These are phyloP conservation scores for Solanum medicagineum DNA, from an alignment of 257 asterid genomes.

Conservation along the genomic window DNA sequence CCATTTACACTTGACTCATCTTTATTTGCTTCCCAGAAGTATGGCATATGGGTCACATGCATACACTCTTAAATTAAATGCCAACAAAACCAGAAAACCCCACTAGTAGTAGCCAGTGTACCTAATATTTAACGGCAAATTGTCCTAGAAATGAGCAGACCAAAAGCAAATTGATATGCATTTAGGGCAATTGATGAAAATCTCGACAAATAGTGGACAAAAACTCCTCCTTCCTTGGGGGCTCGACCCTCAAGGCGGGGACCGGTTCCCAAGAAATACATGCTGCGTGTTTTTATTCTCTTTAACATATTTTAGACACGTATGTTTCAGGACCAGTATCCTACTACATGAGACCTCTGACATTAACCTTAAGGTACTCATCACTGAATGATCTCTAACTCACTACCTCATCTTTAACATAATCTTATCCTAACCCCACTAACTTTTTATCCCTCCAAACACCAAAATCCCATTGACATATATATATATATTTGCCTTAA, in stretches of 20 bases:
- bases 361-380: background rate
- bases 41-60: conserved; percentile 44
- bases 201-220: background rate
- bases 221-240: background rate
- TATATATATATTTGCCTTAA: background rate
- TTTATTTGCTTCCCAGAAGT: conserved; percentile 32
- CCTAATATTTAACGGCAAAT: background rate
- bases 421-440: background rate
- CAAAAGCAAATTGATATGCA: background rate
- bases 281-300: conserved; percentile 8
- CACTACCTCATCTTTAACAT: background rate
- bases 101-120: background rate
- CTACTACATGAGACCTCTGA: background rate
- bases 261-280: conserved; percentile 11
- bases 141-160: background rate
- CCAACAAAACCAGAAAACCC: background rate
- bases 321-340: conserved; percentile 5
- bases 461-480: background rate
- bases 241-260: conserved; percentile 52
- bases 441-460: background rate
- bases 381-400: background rate
- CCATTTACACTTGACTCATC: conserved; percentile 12
- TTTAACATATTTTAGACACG: conserved; percentile 2
- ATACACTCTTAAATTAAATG: background rate
- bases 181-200: background rate